phyloP scores from a whole-genome alignment of 1,284 basidiomycete species.

The Cutaneotrichosporon sp. region DNA sequence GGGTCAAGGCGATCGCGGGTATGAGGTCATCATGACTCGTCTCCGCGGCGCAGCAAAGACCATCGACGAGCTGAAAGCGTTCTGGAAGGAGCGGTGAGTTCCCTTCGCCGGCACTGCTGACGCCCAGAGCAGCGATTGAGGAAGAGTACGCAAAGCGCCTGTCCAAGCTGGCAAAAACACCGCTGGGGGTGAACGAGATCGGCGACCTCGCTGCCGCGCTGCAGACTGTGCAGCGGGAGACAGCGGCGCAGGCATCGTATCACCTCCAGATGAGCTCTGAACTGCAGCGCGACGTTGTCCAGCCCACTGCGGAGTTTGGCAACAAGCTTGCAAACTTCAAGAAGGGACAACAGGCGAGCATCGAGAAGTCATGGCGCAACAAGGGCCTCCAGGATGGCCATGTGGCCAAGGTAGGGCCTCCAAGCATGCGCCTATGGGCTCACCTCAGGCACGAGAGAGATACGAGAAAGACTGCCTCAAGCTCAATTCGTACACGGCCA shows the following conservation, averaged over 20 bases:
- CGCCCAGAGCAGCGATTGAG: constrained; percentile 57
- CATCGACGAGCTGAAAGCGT: constrained; percentile 76
- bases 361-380: constrained; percentile 83
- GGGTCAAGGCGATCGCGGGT: constrained; percentile 78
- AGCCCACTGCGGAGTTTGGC: constrained; percentile 60
- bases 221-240: constrained; percentile 73
- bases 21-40: constrained; percentile 80
- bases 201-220: constrained; percentile 75
- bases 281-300: constrained; percentile 72
- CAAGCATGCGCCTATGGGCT: background rate
- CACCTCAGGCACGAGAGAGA: constrained; percentile 69
- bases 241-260: constrained; percentile 62
- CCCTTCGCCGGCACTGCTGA: background rate
- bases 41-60: constrained; percentile 81
- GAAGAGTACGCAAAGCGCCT: constrained; percentile 92
- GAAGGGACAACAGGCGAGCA: constrained; percentile 58
- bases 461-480: constrained; percentile 91
- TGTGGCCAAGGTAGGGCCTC: constrained; percentile 58
- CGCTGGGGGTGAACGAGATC: constrained; percentile 82
- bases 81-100: constrained; percentile 82
- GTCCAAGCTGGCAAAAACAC: constrained; percentile 69
- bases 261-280: constrained; percentile 65
- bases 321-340: constrained; percentile 68
- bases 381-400: constrained; percentile 78
- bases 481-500: constrained; percentile 94